Conservation (phyloP, 2,329 filamentous ascomycete species). For the Calonectria crousiana region DNA sequence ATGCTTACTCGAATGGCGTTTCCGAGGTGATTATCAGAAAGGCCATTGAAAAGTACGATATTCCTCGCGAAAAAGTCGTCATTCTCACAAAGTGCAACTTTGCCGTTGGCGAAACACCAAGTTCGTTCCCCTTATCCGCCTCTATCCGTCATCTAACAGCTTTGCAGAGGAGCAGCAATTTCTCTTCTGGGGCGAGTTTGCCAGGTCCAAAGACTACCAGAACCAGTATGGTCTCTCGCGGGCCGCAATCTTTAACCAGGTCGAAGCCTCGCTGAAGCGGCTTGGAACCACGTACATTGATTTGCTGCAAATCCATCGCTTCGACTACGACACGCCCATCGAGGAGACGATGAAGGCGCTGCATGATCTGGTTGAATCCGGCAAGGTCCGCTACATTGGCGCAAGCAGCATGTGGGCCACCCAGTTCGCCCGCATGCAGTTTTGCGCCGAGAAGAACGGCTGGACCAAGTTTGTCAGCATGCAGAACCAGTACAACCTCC, state of each 20-base stretch:
- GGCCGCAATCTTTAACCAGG: slow-evolving; percentile 35
- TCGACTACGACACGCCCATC: slow-evolving; percentile 56
- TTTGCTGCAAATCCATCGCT: slow-evolving; percentile 65
- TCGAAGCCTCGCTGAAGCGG: slow-evolving; percentile 35
- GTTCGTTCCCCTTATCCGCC: not conserved
- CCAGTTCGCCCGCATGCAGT: slow-evolving; percentile 63
- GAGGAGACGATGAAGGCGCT: slow-evolving; percentile 71
- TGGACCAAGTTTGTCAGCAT: slow-evolving; percentile 70
- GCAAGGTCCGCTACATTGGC: slow-evolving; percentile 69
- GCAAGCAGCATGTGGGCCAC: slow-evolving; percentile 59
- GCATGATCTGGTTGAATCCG: slow-evolving; percentile 66
- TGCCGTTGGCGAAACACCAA: slow-evolving; percentile 57
- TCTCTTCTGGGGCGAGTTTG: not conserved
- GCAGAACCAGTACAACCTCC: slow-evolving; percentile 67
- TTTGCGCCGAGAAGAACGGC: slow-evolving; percentile 63
- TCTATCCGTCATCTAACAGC: not conserved
- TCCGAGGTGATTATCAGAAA: slow-evolving; percentile 68
- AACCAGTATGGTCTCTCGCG: slow-evolving; percentile 38
- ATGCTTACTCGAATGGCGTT: slow-evolving; percentile 67
- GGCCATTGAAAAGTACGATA: slow-evolving; percentile 69
- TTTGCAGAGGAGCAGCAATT: not conserved
- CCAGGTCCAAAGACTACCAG: slow-evolving; percentile 28
- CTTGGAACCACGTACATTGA: slow-evolving; percentile 60
- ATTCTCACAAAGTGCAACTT: slow-evolving; percentile 69
- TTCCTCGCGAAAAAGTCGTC: slow-evolving; percentile 68